Evolutionary conservation across 345 rosid genomes (phyloP), one percentile per base, ranked within the genome.

Genomic region (Populus pruinosa): DNA sequence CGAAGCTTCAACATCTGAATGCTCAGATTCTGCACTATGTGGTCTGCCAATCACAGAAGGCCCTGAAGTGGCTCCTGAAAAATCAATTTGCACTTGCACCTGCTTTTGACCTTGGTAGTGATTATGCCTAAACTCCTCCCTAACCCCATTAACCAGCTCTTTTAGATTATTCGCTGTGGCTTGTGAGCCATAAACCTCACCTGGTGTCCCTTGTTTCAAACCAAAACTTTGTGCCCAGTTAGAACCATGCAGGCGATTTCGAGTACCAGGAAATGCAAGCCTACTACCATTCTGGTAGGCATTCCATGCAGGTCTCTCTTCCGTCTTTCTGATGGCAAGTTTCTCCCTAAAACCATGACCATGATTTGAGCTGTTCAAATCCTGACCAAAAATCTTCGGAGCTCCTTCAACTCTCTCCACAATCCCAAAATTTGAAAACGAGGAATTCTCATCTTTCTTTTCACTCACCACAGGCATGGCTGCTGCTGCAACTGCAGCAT

Each of bases 321-420:
- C 99, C 96, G 89, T 89, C 87, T 93, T 96, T 31, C 95, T 88
- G 67, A 96, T 86, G 0, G 90, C 88, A 50, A 96, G 93, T 67
- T 96, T 96, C 90, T 93, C 99, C 81, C 99, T 86, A 81, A 84
- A 86, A 25, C 82, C 85, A 63, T 84, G 85, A 70, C 77, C 80
- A 29, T 76, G 83, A 16, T 76, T 77, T 12, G 78, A 50, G 73
- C 43, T 69, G 69, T 81, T 88, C 86, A 93, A 76, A 27, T 93
- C 94, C 79, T 90, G 96, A 59, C 99, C 97, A 43, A 93, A 96
- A 62, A 92, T 88, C 88, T 87, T 96, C 3, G 89, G 89, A 64
- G 81, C 56, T 38, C 83, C 86, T 61, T 87, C 95, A 75, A 81
- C 86, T 31, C 86, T 87, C 78, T 86, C 91, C 71, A 82, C 80